These are phyloP conservation scores for Ustilago loliicola DNA, from an alignment of 1,284 basidiomycete species.

Conservation along the genomic window DNA sequence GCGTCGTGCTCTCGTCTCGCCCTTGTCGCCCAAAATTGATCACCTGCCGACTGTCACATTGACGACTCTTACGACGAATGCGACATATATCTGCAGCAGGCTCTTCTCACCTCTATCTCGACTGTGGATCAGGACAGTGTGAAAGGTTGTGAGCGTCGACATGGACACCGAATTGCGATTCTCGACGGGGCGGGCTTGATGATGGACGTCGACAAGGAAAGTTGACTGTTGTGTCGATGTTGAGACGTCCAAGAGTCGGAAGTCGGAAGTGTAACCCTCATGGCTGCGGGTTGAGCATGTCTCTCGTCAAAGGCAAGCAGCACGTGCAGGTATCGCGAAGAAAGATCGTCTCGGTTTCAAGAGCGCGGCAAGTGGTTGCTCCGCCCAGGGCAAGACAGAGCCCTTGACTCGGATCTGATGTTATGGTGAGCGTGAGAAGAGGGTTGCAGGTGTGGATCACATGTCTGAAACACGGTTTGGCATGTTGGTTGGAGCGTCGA, in stretches of 20 bases:
- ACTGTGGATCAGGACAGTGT: neutral
- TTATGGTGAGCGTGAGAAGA: slow-evolving; percentile 2
- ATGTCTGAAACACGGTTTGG: slow-evolving; percentile 35
- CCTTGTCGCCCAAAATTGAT: slow-evolving; percentile 12
- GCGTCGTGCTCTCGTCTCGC: slow-evolving; percentile 3
- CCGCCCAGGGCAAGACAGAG: slow-evolving; percentile 1
- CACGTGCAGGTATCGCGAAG: slow-evolving; percentile 20
- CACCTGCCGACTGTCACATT: slow-evolving; percentile 9
- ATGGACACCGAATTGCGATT: neutral
- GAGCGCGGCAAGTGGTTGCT: neutral
- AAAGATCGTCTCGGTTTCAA: too few species aligned
- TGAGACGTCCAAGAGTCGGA: slow-evolving; percentile 6
- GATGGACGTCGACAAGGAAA: neutral
- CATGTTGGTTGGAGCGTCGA: slow-evolving; percentile 11
- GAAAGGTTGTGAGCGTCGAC: neutral
- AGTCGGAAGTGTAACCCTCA: slow-evolving; percentile 1
- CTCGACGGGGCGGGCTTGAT: neutral
- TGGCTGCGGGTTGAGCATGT: neutral
- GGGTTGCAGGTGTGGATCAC: slow-evolving; percentile 1
- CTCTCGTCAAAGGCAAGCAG: neutral
- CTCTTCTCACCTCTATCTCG: neutral
- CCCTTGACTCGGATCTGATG: neutral
- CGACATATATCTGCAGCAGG: slow-evolving; percentile 23
- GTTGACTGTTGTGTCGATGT: neutral
- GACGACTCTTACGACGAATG: slow-evolving; percentile 13